These are phyloP conservation scores for Marasmius oreades DNA, from an alignment of 1,284 basidiomycete species.

Conservation along the genomic window DNA sequence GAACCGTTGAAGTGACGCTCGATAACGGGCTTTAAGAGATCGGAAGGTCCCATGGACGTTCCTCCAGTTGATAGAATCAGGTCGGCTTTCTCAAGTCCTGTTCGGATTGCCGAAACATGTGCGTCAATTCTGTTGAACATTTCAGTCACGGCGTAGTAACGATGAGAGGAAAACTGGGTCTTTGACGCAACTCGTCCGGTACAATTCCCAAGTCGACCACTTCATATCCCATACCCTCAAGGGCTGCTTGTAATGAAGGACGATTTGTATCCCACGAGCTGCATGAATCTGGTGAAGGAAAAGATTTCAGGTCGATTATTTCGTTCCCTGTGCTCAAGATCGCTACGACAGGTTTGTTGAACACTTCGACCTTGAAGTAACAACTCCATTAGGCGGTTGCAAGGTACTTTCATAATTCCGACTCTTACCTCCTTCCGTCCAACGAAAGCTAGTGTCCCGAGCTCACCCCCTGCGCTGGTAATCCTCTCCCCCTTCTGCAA, in stretches of 20 bases:
- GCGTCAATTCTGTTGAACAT: constrained; percentile 46
- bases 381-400: background rate
- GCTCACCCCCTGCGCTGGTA: constrained; percentile 71
- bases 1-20: constrained; percentile 73
- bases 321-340: constrained; percentile 87
- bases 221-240: constrained; percentile 73
- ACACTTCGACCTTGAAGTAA: constrained; percentile 53
- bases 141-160: background rate
- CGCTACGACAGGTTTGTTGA: constrained; percentile 71
- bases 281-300: constrained; percentile 46
- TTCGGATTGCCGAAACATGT: constrained; percentile 55
- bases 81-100: constrained; percentile 64
- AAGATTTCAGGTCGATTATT: constrained; percentile 55
- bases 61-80: constrained; percentile 83
- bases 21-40: constrained; percentile 84
- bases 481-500: constrained; percentile 62
- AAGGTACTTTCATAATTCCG: background rate
- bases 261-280: constrained; percentile 79
- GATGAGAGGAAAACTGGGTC: constrained; percentile 4
- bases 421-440: constrained; percentile 60
- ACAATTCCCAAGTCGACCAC: constrained; percentile 82
- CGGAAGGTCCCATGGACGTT: constrained; percentile 87
- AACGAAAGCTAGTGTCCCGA: constrained; percentile 82
- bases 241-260: constrained; percentile 68
- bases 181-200: constrained; percentile 57